Percentiles rank a stretch among this genome's conserved stretches.
These are phyloP conservation scores for Tricharina praecox DNA, from an alignment of 495 filamentous ascomycete genomes.

Conservation along the genomic window DNA sequence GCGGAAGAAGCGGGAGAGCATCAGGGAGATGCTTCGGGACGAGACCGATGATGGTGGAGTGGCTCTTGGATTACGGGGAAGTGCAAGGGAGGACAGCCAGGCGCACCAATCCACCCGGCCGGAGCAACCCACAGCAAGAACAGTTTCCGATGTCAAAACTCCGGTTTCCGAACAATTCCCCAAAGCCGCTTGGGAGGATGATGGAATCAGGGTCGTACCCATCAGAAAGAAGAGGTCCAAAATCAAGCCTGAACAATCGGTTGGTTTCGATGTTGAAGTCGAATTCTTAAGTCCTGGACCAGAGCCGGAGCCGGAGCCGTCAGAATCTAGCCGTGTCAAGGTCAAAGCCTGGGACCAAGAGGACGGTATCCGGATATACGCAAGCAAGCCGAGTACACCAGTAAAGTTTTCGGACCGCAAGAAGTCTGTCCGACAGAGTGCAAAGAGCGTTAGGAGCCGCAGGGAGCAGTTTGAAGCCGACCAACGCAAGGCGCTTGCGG, in stretches of 20 bases:
- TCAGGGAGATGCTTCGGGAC: not conserved
- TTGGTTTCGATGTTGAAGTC: conserved; percentile 1
- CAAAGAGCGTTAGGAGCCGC: conserved; percentile 22
- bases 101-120: not conserved
- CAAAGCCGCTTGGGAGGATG: not conserved
- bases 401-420: conserved; percentile 14
- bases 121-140: not conserved
- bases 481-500: conserved; percentile 15
- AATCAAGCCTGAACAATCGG: conserved; percentile 13
- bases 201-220: conserved; percentile 4
- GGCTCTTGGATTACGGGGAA: not conserved
- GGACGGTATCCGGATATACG: conserved; percentile 24
- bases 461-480: conserved; percentile 25
- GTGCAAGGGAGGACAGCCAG: not conserved
- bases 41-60: conserved; percentile 5
- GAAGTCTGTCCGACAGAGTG: conserved; percentile 22
- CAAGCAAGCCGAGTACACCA: conserved; percentile 18
- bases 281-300: not conserved
- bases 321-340: conserved; percentile 10
- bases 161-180: not conserved
- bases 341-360: conserved; percentile 23
- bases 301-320: conserved; percentile 1
- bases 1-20: conserved; percentile 19
- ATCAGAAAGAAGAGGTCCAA: conserved; percentile 14
- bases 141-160: not conserved